Percentiles rank a stretch among this genome's conserved stretches.
Evolutionary conservation across 2,329 filamentous ascomycete genomes (phyloP).

Genomic region (Penicillium hordei): DNA sequence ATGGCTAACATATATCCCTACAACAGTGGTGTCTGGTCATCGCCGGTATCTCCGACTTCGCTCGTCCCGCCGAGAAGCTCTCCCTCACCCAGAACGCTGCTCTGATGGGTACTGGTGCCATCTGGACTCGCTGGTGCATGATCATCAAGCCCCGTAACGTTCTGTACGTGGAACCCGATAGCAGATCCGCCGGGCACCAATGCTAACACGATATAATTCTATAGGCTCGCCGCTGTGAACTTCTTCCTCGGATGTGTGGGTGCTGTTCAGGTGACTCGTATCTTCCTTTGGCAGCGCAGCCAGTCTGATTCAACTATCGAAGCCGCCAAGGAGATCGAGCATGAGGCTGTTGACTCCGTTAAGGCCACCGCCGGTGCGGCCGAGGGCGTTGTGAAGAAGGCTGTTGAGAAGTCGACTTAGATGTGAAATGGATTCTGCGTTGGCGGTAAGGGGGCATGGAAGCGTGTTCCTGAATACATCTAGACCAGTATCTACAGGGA

Average conservation of each 20-base stretch:
- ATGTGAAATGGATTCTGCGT: not conserved
- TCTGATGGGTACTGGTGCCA: conserved; percentile 83
- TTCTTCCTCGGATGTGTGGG: conserved; percentile 94
- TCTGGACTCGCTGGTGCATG: conserved; percentile 99
- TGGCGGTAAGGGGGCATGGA: conserved; percentile 3
- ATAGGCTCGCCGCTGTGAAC: conserved; percentile 87
- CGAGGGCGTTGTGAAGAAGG: conserved; percentile 40
- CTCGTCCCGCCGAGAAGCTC: conserved; percentile 86
- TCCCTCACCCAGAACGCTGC: conserved; percentile 90
- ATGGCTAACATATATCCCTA: conserved; percentile 9
- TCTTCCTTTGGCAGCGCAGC: conserved; percentile 61
- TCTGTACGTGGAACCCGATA: conserved; percentile 59
- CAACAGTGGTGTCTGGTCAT: conserved; percentile 84
- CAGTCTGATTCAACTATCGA: conserved; percentile 52
- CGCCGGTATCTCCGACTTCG: conserved; percentile 87
- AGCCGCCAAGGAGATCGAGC: conserved; percentile 41
- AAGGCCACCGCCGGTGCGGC: conserved; percentile 34
- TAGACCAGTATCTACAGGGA: conserved; percentile 14
- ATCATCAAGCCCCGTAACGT: conserved; percentile 93
- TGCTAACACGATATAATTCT: conserved; percentile 10
- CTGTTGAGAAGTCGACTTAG: conserved; percentile 24
- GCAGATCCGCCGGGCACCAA: not conserved
- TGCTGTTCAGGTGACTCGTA: conserved; percentile 75
- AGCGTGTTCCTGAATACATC: conserved; percentile 5
- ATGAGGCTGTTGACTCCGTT: conserved; percentile 38